Conservation (phyloP, 306 rosid genomes). For the Malus fusca region DNA sequence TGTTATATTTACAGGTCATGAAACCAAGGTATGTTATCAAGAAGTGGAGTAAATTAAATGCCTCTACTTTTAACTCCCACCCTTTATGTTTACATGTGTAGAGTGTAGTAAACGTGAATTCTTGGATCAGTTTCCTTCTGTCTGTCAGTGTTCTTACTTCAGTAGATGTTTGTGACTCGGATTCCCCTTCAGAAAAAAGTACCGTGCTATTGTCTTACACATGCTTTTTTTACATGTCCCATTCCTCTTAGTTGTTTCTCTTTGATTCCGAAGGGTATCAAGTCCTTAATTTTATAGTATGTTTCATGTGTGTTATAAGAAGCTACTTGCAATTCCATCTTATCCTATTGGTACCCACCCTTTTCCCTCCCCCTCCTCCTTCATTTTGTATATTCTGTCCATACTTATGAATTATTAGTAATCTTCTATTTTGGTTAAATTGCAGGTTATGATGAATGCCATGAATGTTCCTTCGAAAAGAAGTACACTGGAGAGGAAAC, state of each 20-base stretch:
- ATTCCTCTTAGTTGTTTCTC: not conserved
- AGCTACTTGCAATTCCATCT: not conserved
- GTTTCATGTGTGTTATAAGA: not conserved
- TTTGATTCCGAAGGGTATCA: not conserved
- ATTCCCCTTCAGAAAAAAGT: not conserved
- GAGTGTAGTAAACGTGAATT: not conserved
- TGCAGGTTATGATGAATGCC: conserved; percentile 97
- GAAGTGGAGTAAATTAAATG: conserved; percentile 8
- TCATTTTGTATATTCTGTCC: conserved; percentile 5
- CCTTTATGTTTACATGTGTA: not conserved
- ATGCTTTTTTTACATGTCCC: not conserved
- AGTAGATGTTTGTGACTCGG: not conserved
- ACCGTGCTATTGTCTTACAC: not conserved
- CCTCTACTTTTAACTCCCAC: not conserved
- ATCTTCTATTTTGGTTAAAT: conserved; percentile 19
- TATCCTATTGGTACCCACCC: not conserved
- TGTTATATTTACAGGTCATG: conserved; percentile 92
- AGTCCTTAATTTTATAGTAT: not conserved
- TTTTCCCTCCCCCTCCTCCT: not conserved
- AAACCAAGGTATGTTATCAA: conserved; percentile 72
- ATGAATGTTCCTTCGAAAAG: conserved; percentile 98
- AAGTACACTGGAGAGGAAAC: conserved; percentile 95
- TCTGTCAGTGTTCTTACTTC: not conserved
- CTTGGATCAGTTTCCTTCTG: not conserved
- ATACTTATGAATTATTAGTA: conserved; percentile 6